Base-by-base conservation (phyloP, 495 filamentous ascomycete genomes). In the Friedmanniomyces simplex region DNA sequence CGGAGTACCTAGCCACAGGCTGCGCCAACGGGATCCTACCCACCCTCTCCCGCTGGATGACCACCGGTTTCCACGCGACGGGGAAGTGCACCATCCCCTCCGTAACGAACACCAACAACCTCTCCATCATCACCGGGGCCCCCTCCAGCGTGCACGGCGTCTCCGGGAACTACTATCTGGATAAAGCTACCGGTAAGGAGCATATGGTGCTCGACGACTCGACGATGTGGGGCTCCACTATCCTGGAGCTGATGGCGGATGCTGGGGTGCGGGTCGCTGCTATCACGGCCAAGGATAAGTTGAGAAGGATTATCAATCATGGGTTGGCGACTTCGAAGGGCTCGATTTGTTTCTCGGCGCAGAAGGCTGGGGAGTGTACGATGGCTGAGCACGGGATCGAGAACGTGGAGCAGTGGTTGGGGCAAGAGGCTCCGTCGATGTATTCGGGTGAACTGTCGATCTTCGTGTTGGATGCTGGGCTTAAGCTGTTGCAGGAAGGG, bases 271-370 rank as follows among this genome's bases (percentile, higher is more conserved):
- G 70, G n/a, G 59, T 74, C 0, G 69, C 69, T 22, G 71, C 70
- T 1, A 55, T 74, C 21, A 73, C 72, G 6, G 69, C 71, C 21
- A 71, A 72, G 50, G 70, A 73, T 34, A 73, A 73, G 57, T 54
- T 73, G 43, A 58, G 70, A 14, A 63, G 61, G 32, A 70, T 73
- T 41, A 43, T 73, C 10, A 55, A 54, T 0, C 67, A 69, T 50
- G 71, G 71, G 2, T 49, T 73, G 22, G 30, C 28, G 8, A 5
- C 28, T 6, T 11, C 10, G 28, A 34, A 54, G n/a, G 67, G 63
- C 20, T 63, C 50, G 8, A 69, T 73, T 28, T 73, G 68, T 56
- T 73, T 72, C 50, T 73, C 71, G 7, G 52, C 70, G 2, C 60
- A 73, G 57, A 37, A 54, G 11, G 68, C 69, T 1, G 52, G 22